Evolutionary conservation across 441 rosid species (phyloP).

Genomic region (Croton laevigatus): DNA sequence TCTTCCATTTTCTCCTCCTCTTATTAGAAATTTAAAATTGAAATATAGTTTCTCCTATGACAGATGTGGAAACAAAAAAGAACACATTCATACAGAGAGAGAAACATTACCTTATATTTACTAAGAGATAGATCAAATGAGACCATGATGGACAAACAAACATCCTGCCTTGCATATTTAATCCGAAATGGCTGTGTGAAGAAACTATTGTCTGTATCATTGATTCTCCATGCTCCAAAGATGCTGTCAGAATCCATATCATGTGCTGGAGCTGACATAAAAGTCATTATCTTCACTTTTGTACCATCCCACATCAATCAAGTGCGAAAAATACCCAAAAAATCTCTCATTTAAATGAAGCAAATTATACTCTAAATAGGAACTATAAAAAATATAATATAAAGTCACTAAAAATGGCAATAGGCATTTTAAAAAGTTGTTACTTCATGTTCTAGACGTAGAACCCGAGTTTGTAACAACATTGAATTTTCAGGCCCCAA

Average conservation of each 20-base stretch:
- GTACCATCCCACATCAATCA: not conserved
- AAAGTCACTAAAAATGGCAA: not conserved
- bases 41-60: not conserved
- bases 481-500: not conserved
- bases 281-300: conserved; percentile 15
- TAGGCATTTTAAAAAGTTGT: conserved; percentile 2
- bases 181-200: conserved; percentile 81
- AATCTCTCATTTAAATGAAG: conserved; percentile 1
- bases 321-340: not conserved
- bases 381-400: not conserved
- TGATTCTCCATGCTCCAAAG: conserved; percentile 77
- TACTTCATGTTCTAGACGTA: not conserved
- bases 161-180: conserved; percentile 85
- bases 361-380: not conserved
- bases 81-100: not conserved
- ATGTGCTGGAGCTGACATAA: conserved; percentile 48
- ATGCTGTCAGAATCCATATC: conserved; percentile 48
- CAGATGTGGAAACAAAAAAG: not conserved
- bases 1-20: not conserved
- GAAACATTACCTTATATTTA: conserved; percentile 53
- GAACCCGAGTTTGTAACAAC: not conserved
- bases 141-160: conserved; percentile 70
- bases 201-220: conserved; percentile 83
- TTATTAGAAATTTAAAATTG: not conserved
- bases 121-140: conserved; percentile 60